Conservation (phyloP, 1,284 basidiomycete genomes). For the Ustilago shanxiensis region DNA sequence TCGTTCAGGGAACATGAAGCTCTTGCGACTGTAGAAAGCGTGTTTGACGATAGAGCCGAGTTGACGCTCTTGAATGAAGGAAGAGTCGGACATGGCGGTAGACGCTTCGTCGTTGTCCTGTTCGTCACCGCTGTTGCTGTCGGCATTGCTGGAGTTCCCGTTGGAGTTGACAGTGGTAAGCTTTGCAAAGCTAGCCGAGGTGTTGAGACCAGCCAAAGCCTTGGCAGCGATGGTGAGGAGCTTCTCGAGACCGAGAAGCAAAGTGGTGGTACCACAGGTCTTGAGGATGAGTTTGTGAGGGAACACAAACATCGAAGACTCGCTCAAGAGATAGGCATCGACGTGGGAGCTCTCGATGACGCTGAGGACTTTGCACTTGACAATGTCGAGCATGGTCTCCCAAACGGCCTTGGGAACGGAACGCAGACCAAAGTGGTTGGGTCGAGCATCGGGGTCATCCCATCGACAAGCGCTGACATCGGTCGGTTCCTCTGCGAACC, state of each 20-base stretch:
- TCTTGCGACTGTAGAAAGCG: slow-evolving; percentile 94
- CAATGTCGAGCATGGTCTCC: slow-evolving; percentile 97
- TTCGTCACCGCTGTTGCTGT: slow-evolving; percentile 8
- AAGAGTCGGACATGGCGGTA: slow-evolving; percentile 40
- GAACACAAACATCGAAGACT: slow-evolving; percentile 96
- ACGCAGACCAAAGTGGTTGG: slow-evolving; percentile 76
- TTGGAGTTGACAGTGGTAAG: slow-evolving; percentile 23
- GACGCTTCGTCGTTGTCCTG: slow-evolving; percentile 22
- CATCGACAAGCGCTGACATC: slow-evolving; percentile 44
- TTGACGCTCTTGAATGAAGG: slow-evolving; percentile 41
- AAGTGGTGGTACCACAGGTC: slow-evolving; percentile 98
- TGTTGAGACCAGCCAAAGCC: slow-evolving; percentile 73
- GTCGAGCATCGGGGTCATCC: slow-evolving; percentile 44
- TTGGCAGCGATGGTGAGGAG: slow-evolving; percentile 80
- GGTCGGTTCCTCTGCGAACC: slow-evolving; percentile 82
- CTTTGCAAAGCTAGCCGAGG: slow-evolving; percentile 36
- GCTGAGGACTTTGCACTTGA: slow-evolving; percentile 96
- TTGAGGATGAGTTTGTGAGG: slow-evolving; percentile 97
- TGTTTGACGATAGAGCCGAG: slow-evolving; percentile 62
- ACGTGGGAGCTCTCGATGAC: slow-evolving; percentile 86
- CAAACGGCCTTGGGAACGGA: slow-evolving; percentile 82
- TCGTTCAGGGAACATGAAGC: slow-evolving; percentile 98
- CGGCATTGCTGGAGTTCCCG: slow-evolving; percentile 9
- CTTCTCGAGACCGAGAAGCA: slow-evolving; percentile 80
- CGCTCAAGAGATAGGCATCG: slow-evolving; percentile 96